These are phyloP conservation scores for Collybia sordida DNA, from an alignment of 768 basidiomycete genomes.

Conservation along the genomic window DNA sequence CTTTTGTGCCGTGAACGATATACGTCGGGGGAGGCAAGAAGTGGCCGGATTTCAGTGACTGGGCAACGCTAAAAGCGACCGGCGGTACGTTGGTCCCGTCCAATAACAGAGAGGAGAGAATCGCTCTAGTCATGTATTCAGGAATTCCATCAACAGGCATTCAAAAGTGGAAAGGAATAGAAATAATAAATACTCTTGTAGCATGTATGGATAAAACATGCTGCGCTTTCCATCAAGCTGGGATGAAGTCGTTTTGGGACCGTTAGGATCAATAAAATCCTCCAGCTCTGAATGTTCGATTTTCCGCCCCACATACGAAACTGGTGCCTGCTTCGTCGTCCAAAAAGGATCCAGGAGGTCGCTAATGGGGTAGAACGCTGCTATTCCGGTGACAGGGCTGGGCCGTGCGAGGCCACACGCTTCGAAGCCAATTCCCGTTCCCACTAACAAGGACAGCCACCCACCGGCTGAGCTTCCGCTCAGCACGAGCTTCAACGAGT, in stretches of 20 bases:
- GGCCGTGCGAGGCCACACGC: slow-evolving; percentile 30
- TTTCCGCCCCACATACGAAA: slow-evolving; percentile 30
- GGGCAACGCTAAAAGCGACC: slow-evolving; percentile 27
- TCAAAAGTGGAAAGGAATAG: slow-evolving; percentile 4
- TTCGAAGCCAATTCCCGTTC: slow-evolving; percentile 33
- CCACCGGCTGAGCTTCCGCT: slow-evolving; percentile 41
- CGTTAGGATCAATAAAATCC: slow-evolving; percentile 10
- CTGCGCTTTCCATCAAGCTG: slow-evolving; percentile 23
- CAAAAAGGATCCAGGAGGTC: slow-evolving; percentile 36
- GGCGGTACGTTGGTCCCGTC: slow-evolving; percentile 30
- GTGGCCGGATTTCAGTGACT: slow-evolving; percentile 21
- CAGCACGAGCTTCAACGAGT: slow-evolving; percentile 28
- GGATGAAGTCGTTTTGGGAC: slow-evolving; percentile 21
- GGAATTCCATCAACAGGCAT: too few relatives aligned
- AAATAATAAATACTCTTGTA: slow-evolving; percentile 31
- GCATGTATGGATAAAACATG: slow-evolving; percentile 39
- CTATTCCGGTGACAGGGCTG: slow-evolving; percentile 26
- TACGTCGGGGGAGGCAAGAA: slow-evolving; percentile 29
- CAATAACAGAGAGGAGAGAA: slow-evolving; percentile 9
- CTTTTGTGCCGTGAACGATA: slow-evolving; percentile 33
- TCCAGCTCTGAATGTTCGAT: slow-evolving; percentile 11
- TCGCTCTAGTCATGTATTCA: too few relatives aligned
- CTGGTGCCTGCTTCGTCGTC: slow-evolving; percentile 31
- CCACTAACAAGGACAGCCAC: slow-evolving; percentile 32
- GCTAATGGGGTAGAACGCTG: slow-evolving; percentile 38